Base-by-base conservation (phyloP, 2,329 filamentous ascomycete genomes). In the Amauroascus niger region DNA sequence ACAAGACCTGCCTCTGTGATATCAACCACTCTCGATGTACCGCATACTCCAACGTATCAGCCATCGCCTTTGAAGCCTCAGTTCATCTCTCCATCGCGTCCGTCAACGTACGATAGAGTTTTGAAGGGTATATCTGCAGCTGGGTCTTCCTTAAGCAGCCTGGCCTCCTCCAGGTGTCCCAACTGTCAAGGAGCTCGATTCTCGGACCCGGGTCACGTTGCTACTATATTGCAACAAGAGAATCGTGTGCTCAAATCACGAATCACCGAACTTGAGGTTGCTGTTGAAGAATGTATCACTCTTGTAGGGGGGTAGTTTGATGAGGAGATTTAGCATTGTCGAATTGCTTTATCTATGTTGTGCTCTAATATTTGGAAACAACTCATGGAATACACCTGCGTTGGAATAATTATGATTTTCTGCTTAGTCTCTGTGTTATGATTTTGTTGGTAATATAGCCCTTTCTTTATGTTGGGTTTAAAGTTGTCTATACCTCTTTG, bases 201-300 rank as follows among this genome's bases (percentile, higher is more conserved):
- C 8, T 67, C 69, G 1, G 71, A 75, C 60, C 78, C 79, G 0
- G 82, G 79, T 77, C 75, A 72, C 61, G 68, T 76, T 57, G 66
- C 79, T 60, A 64, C 74, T 52, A 65, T 77, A 59, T 64, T 80
- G 65, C 67, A 78, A 56, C 69, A 77, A 47, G 79, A 83, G 65
- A 83, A 81, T 57, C 65, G 68, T 24, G 71, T 69, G 6, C 64
- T 83, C 46, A 77, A 78, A 60, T 66, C 70, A 43, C 69, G 78
- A 46, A 69, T 83, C 2, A 71, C 72, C 9, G 73, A 77, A 49
- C 67, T 83, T 33, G 78, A 82, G 61, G 66, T 70, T 40, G 74
- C 74, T 18, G 70, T 82, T 48, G 79, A 83, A 52, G 75, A 78
- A 40, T 79, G 76, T 48, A 70, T 83, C 58, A 74, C 76, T 55